Conservation (phyloP, 2,329 filamentous ascomycete genomes). For the Curvularia sp. region DNA sequence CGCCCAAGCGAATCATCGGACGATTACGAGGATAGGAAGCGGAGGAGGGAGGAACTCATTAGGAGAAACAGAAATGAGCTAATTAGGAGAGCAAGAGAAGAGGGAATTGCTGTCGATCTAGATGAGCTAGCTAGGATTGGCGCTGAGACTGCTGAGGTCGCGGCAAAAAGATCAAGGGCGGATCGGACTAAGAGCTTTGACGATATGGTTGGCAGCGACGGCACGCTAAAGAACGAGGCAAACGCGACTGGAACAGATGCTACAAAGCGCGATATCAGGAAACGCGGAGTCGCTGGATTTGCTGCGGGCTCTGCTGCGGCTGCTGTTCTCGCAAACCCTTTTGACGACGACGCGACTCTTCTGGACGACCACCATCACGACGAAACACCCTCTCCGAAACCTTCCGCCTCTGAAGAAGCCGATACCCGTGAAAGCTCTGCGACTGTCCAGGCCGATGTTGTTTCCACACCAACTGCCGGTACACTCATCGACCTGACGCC, state of each 20-base stretch:
- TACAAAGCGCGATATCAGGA: constrained; percentile 29
- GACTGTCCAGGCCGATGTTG: constrained; percentile 33
- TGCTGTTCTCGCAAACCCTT: constrained; percentile 52
- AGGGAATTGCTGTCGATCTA: constrained; percentile 53
- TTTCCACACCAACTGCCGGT: constrained; percentile 18
- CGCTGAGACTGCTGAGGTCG: constrained; percentile 35
- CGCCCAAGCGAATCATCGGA: constrained; percentile 44
- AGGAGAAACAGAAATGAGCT: constrained; percentile 47
- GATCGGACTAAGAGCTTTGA: constrained; percentile 49
- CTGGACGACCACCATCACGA: constrained; percentile 51
- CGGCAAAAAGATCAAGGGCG: constrained; percentile 24
- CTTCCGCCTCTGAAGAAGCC: constrained; percentile 36
- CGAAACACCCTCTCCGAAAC: constrained; percentile 40
- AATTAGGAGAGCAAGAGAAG: constrained; percentile 47
- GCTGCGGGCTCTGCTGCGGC: constrained; percentile 50
- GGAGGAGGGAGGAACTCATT: constrained; percentile 43
- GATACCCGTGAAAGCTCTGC: constrained; percentile 40
- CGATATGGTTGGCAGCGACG: constrained; percentile 51
- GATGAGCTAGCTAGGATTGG: constrained; percentile 51
- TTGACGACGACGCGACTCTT: constrained; percentile 54
- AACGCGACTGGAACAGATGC: constrained; percentile 36
- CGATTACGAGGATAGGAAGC: constrained; percentile 44
- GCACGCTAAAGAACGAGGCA: constrained; percentile 45
- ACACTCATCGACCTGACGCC: constrained; percentile 46
- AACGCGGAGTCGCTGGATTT: constrained; percentile 49